Percentiles rank a stretch among this genome's conserved stretches.
Evolutionary conservation across 768 basidiomycete genomes (phyloP).

Genomic region (Lactarius akahatsu): DNA sequence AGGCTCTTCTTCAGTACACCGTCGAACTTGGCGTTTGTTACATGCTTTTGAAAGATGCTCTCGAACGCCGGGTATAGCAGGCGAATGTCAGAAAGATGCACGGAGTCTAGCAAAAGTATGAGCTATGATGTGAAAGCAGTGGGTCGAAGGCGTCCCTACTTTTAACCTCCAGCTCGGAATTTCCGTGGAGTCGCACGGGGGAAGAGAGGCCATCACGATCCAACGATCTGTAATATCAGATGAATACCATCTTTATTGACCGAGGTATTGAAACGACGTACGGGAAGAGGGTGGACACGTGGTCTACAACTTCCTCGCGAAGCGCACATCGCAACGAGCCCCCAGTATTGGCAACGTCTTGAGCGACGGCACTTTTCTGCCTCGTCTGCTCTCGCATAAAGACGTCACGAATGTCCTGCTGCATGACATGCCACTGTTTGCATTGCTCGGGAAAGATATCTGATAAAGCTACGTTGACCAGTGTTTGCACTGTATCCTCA

Average conservation of each 20-base stretch:
- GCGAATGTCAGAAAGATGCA: background rate
- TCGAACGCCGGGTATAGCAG: background rate
- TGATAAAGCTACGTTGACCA: background rate
- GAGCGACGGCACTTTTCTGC: background rate
- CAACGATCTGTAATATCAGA: background rate
- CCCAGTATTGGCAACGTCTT: background rate
- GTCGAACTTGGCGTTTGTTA: background rate
- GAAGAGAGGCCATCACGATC: background rate
- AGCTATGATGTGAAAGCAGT: background rate
- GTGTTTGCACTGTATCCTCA: background rate
- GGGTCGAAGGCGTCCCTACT: background rate
- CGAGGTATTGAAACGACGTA: background rate
- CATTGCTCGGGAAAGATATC: background rate
- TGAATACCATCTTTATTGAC: background rate
- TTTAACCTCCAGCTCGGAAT: background rate
- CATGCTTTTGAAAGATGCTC: background rate
- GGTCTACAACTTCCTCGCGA: background rate
- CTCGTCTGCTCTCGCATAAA: background rate
- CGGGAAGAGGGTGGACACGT: conserved; percentile 5
- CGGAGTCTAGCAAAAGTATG: background rate
- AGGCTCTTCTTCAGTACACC: background rate
- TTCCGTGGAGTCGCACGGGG: too few species aligned
- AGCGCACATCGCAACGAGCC: background rate
- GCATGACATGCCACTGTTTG: background rate
- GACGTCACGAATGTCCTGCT: background rate